Percentiles rank a stretch among this genome's conserved stretches.
Evolutionary conservation across 495 filamentous ascomycete species (phyloP).

Genomic region (Ascodesmis nigricans): DNA sequence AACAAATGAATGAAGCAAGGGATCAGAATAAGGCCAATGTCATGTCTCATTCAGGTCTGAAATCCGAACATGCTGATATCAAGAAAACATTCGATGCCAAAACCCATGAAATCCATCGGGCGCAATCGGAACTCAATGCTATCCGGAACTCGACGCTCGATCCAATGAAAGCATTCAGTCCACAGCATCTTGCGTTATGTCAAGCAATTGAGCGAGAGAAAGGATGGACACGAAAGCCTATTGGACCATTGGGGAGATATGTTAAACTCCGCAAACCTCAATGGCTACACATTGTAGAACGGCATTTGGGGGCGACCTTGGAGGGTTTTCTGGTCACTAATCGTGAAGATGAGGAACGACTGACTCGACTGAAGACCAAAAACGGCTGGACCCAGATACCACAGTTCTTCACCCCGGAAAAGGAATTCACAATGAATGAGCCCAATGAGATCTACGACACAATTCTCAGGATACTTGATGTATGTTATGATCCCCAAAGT

Average conservation of each 20-base stretch:
- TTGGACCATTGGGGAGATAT: conserved; percentile 64
- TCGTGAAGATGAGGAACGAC: conserved; percentile 38
- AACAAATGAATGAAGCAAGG: too few species aligned
- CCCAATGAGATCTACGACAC: conserved; percentile 54
- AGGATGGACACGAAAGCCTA: conserved; percentile 44
- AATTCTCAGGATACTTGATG: conserved; percentile 50
- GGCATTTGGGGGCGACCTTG: conserved; percentile 38
- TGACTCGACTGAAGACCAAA: conserved; percentile 12
- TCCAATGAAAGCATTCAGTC: conserved; percentile 39
- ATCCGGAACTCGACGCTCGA: conserved; percentile 28
- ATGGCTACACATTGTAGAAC: conserved; percentile 73
- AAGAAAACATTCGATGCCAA: conserved; percentile 28
- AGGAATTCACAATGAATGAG: conserved; percentile 43
- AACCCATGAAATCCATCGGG: conserved; percentile 15
- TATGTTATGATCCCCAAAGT: conserved; percentile 15
- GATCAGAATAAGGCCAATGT: conserved; percentile 18
- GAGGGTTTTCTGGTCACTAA: conserved; percentile 61
- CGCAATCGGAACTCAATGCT: conserved; percentile 23
- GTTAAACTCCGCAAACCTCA: conserved; percentile 52
- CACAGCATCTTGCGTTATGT: conserved; percentile 39
- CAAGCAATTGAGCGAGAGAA: conserved; percentile 41
- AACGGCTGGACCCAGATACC: not conserved
- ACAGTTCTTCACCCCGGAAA: conserved; percentile 34
- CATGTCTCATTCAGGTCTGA: conserved; percentile 18
- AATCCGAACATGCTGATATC: conserved; percentile 10